Percentiles rank a stretch among this genome's conserved stretches.
Conservation (phyloP, 1,139 yeast genomes). For the Candida tunisiensis region DNA sequence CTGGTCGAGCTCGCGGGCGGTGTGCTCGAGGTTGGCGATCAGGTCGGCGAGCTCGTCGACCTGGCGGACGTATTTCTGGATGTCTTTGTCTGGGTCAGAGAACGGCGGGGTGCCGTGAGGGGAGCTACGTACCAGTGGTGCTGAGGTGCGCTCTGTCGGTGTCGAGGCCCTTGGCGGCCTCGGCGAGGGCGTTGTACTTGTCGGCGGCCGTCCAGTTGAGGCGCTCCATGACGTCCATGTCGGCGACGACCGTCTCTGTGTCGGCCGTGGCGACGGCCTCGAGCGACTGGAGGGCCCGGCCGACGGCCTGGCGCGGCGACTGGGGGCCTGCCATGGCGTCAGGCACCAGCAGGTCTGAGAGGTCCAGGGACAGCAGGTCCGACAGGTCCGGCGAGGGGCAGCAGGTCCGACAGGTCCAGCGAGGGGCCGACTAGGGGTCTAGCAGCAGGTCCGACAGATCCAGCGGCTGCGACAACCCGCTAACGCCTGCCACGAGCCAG, state of each 20-base stretch:
- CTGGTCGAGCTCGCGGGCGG: slow-evolving; percentile 38
- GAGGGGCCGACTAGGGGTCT: neutral
- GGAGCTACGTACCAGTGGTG: neutral
- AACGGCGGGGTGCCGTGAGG: neutral
- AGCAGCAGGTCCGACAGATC: no score
- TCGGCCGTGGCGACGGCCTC: slow-evolving; percentile 17
- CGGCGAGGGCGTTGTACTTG: slow-evolving; percentile 14
- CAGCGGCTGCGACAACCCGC: no score
- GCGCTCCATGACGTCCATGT: slow-evolving; percentile 18
- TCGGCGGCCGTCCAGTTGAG: slow-evolving; percentile 14
- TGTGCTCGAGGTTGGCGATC: slow-evolving; percentile 26
- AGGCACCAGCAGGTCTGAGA: neutral
- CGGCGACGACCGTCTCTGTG: slow-evolving; percentile 14
- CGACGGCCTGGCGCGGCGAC: no score
- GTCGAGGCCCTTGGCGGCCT: slow-evolving; percentile 11
- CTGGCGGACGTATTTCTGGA: neutral
- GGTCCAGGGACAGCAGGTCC: neutral
- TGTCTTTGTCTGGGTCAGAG: neutral
- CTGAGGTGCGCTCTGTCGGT: slow-evolving; percentile 8
- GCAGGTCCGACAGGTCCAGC: neutral
- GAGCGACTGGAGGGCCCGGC: slow-evolving; percentile 5
- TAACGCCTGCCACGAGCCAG: no score
- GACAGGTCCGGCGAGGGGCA: neutral
- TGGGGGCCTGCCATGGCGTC: neutral
- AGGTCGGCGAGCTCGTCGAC: slow-evolving; percentile 21